Base-by-base conservation (phyloP, 2,329 filamentous ascomycete species). In the Colletotrichum sp. region DNA sequence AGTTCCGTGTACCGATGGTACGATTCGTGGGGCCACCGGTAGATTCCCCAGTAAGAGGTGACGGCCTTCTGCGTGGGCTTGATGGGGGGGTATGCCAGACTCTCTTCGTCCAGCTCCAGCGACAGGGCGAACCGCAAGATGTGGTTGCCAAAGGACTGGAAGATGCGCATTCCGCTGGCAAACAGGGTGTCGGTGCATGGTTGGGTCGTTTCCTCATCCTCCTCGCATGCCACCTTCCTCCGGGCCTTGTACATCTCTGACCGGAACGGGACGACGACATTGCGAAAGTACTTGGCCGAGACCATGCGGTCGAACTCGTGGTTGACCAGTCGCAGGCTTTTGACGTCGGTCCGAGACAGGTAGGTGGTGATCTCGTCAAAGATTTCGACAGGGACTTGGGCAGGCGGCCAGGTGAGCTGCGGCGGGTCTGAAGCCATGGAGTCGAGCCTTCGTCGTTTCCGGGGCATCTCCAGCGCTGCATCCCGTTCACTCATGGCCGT, bases 81-180 rank as follows among this genome's bases (percentile, higher is more conserved):
- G n/a, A 87, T 79, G 2, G 90, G 91, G 9, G 92, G 91, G 28
- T 86, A 83, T 15, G 85, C 84, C 13, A 90, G 81, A 16, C 84
- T 85, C 52, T 84, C 82, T 80, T 93, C 90, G 71, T 90, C 89
- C n/a, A 94, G 87, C 79, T 95, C 93, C 76, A 95, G 92, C 28
- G 92, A 92, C 81, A 95, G 90, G 7, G 92, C 93, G 79, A 93
- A 94, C 69, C 89, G 89, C 32, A 86, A 85, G 72, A 95, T 93
- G 71, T 91, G 88, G 34, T 85, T 84, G 13, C 91, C 91, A 81
- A 93, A 93, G 18, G 89, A 88, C 78, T 91, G 84, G 78, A 93
- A 93, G 36, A 93, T 89, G 75, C 90, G 87, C 80, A 93, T 89
- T 39, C 92, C 92, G 72, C 88, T 88, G 79, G 82, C 83, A 30